A percentile compares a stretch with the other conserved stretches of the same genome.
These are phyloP conservation scores for Metroxylon sagu DNA, from an alignment of 176 grass and related monocot species.

Conservation along the genomic window DNA sequence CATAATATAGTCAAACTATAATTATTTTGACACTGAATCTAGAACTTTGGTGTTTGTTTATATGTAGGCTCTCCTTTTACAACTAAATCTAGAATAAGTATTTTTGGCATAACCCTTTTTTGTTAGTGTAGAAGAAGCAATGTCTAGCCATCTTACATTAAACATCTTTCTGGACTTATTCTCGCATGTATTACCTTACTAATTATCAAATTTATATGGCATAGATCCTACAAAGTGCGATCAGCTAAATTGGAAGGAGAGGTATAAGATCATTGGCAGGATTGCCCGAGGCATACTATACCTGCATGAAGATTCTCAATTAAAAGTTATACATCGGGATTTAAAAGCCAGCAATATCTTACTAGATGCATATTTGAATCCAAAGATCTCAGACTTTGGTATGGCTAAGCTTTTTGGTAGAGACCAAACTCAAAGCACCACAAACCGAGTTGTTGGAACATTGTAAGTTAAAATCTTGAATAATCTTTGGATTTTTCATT, in stretches of 20 bases:
- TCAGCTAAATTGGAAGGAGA: conserved; percentile 6
- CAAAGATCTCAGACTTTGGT: conserved; percentile 36
- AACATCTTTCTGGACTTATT: no score
- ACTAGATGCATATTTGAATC: conserved; percentile 8
- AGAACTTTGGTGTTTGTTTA: no score
- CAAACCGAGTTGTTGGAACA: conserved; percentile 17
- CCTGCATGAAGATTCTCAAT: conserved; percentile 30
- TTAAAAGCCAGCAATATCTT: conserved; percentile 18
- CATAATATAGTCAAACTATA: no score
- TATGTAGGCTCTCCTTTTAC: no score
- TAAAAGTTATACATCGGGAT: conserved; percentile 25
- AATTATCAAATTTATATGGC: no score
- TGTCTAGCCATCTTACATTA: no score
- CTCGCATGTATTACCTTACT: no score
- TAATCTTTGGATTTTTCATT: no score
- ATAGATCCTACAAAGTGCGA: conserved; percentile 23
- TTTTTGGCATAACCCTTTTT: no score
- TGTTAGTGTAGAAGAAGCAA: no score
- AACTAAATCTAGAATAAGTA: no score
- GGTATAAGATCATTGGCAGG: conserved; percentile 20
- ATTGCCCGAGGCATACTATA: conserved; percentile 23
- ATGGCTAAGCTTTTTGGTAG: conserved; percentile 27
- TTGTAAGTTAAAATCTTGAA: conserved; percentile 18
- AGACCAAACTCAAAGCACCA: not conserved
- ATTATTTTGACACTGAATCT: no score